These are phyloP conservation scores for Eucalyptus camaldulensis DNA, from an alignment of 345 rosid genomes.

Conservation along the genomic window DNA sequence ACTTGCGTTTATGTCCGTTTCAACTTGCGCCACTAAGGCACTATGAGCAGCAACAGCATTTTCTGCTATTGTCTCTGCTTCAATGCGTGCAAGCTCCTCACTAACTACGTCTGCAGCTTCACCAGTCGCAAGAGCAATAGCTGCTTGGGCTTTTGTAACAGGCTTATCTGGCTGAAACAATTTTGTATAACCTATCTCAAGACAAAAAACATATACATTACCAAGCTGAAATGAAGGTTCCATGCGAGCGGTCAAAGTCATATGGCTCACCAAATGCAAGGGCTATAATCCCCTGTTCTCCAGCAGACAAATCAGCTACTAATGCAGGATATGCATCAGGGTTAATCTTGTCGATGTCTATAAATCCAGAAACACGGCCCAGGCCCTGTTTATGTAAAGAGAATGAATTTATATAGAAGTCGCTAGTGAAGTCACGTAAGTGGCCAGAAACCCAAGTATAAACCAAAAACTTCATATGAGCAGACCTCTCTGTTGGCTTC, in stretches of 20 bases:
- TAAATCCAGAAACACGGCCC: conserved; percentile 67
- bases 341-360: conserved; percentile 69
- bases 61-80: conserved; percentile 91
- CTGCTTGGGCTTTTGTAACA: conserved; percentile 93
- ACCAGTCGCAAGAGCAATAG: conserved; percentile 78
- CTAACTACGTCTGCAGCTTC: conserved; percentile 68
- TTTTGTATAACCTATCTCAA: conserved; percentile 61
- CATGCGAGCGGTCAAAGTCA: neutral
- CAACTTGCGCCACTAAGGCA: conserved; percentile 73
- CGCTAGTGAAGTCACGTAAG: neutral
- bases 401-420: neutral
- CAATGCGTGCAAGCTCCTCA: conserved; percentile 87
- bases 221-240: conserved; percentile 1
- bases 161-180: conserved; percentile 89
- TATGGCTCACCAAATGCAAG: conserved; percentile 80
- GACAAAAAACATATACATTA: neutral
- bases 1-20: conserved; percentile 64
- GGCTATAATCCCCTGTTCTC: conserved; percentile 80
- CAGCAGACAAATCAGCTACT: conserved; percentile 69
- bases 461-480: neutral
- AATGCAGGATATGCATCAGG: conserved; percentile 95
- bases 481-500: conserved; percentile 73
- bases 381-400: conserved; percentile 25
- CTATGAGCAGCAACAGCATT: conserved; percentile 68
- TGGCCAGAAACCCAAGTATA: neutral